Conservation (phyloP, 495 filamentous ascomycete genomes). For the Platismatia glauca region DNA sequence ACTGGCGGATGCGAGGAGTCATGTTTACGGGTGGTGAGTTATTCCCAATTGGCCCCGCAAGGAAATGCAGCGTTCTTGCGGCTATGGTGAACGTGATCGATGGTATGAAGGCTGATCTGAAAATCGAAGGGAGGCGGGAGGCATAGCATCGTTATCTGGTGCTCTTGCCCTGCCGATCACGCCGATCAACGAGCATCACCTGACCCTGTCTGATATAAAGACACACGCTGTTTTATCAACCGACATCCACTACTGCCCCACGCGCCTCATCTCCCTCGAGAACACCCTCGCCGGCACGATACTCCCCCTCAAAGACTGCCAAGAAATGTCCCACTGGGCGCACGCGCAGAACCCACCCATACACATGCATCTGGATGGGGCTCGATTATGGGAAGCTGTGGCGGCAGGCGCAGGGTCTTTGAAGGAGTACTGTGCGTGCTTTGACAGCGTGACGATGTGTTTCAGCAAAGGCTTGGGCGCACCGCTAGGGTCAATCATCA, state of each 20-base stretch:
- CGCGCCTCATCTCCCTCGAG: constrained; percentile 71
- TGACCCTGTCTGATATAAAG: constrained; percentile 69
- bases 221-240: constrained; percentile 37
- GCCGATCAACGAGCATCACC: constrained; percentile 55
- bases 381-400: constrained; percentile 72
- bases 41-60: not conserved
- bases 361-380: constrained; percentile 76
- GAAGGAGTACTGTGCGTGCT: constrained; percentile 56
- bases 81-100: not conserved
- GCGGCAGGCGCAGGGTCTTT: constrained; percentile 47
- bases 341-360: constrained; percentile 46
- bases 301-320: constrained; percentile 63
- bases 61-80: not conserved
- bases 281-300: constrained; percentile 76
- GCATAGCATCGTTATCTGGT: constrained; percentile 38
- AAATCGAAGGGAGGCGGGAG: constrained; percentile 39
- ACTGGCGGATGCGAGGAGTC: constrained; percentile 40
- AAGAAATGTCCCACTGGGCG: constrained; percentile 61
- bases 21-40: constrained; percentile 34
- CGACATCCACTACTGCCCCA: constrained; percentile 51
- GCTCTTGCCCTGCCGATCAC: constrained; percentile 34
- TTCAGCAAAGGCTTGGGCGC: constrained; percentile 88
- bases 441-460: constrained; percentile 76
- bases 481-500: constrained; percentile 72
- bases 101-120: not conserved